A percentile compares a stretch with the other conserved stretches of the same genome.
These are phyloP conservation scores for Phylloporus arenicola DNA, from an alignment of 768 basidiomycete genomes.

Conservation along the genomic window DNA sequence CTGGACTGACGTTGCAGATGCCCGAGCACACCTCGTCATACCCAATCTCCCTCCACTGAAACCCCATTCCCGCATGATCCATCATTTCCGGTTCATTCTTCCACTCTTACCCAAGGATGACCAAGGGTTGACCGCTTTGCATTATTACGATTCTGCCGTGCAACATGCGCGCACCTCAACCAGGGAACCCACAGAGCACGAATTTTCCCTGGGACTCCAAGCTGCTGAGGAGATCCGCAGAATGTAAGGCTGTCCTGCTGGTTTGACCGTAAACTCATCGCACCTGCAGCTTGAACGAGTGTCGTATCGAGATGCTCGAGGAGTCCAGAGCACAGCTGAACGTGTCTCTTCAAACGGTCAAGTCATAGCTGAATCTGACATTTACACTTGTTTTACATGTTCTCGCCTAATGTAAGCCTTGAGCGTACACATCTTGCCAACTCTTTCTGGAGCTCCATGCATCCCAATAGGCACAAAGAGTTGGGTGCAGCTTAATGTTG, in stretches of 20 bases:
- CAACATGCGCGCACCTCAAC: conserved; percentile 63
- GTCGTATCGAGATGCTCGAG: conserved; percentile 58
- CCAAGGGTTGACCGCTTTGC: conserved; percentile 60
- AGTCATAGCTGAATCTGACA: conserved; percentile 1
- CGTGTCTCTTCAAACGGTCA: conserved; percentile 13
- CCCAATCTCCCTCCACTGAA: conserved; percentile 65
- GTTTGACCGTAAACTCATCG: background rate
- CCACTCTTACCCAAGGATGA: conserved; percentile 57
- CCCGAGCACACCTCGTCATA: conserved; percentile 64
- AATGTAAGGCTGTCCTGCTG: conserved; percentile 39
- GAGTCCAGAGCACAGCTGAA: conserved; percentile 46
- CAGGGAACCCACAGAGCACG: conserved; percentile 58
- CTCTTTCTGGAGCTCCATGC: conserved; percentile 43
- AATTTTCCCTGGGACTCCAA: conserved; percentile 58
- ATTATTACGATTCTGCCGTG: conserved; percentile 73
- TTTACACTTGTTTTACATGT: background rate
- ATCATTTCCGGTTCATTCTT: conserved; percentile 73
- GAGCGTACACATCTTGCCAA: conserved; percentile 41
- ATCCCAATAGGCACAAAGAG: conserved; percentile 38
- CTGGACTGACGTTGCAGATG: conserved; percentile 40
- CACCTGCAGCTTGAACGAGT: conserved; percentile 50
- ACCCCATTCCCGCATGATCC: conserved; percentile 70
- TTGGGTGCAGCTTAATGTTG: conserved; percentile 32
- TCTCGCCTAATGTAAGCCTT: conserved; percentile 37
- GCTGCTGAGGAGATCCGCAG: conserved; percentile 58